Evolutionary conservation across 1,139 yeast species (phyloP), one percentile per base, ranked within the genome.

Genomic region (Taiozyma sp.): DNA sequence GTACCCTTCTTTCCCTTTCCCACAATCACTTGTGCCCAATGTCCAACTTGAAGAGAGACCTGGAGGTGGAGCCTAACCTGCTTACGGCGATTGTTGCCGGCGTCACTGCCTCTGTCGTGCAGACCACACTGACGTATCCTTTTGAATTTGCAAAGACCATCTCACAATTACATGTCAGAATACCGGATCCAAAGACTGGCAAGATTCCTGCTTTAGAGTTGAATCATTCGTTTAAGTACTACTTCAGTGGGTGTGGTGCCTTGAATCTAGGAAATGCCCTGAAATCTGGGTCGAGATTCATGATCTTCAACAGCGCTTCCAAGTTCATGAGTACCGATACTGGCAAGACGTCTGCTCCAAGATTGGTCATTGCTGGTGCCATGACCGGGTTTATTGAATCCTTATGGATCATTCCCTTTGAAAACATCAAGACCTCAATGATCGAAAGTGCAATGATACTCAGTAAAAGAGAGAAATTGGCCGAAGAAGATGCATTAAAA

Each of bases 391-490:
- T 84, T 52, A 71, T 84, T 49, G 99, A 93, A 68, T 84, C 96
- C 6, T 61, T 90, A 44, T 80, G 91, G 74, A 80, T 93, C 32
- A 87, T 93, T 27, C 99, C 99, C 0, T 92, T 93, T 69, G 99
- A 93, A 63, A 88, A 84, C 64, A 77, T 91, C 59, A 91, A 92
- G 65, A 85, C 89, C 7, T 79, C 90, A 14, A 84, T 90, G 93
- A 84, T 92, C 56, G 96, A 92, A 63, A 81, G 61, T 46, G 50
- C 63, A 5, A 32, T 55, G 32, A 56, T 58, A 13, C 38, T 53
- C 36, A 53, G 53, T 44, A 53, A 51, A 38, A 52, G 57, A 14
- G 62, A 58, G 38, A 46, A 50, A 13, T 36, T 22, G 16, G 34
- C 43, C 9, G 50, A 51, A 13, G 43, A 40, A 16, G 49, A 44